These are phyloP conservation scores for Stylosanthes scabra DNA, from an alignment of 331 rosid genomes.

Conservation along the genomic window DNA sequence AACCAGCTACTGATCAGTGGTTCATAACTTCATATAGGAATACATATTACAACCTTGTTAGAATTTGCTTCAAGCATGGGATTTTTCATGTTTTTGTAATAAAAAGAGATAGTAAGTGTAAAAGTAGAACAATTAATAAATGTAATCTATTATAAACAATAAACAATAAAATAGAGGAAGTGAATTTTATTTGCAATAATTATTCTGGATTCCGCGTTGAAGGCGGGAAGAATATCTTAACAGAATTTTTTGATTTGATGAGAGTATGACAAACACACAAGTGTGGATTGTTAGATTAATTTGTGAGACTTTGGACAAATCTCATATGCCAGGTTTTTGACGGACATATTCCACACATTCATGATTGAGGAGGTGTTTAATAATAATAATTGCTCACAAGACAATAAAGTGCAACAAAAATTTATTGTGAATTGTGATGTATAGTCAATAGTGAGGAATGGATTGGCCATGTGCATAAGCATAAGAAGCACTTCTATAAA, in stretches of 20 bases:
- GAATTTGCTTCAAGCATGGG: too few species aligned
- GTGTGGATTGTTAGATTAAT: background rate
- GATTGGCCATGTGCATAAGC: constrained; percentile 26
- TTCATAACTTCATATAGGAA: too few species aligned
- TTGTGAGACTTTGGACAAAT: background rate
- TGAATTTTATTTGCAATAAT: background rate
- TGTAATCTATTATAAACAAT: too few species aligned
- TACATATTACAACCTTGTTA: too few species aligned
- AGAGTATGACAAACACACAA: background rate
- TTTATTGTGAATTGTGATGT: too few species aligned
- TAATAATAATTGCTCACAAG: background rate
- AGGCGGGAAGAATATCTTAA: background rate
- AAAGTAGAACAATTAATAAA: too few species aligned
- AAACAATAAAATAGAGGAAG: too few species aligned
- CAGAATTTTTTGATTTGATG: background rate
- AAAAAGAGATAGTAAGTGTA: too few species aligned
- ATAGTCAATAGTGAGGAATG: background rate
- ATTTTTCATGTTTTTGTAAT: too few species aligned
- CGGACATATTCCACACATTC: background rate
- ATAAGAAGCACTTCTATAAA: too few species aligned
- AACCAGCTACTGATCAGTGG: too few species aligned
- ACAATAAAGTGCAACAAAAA: background rate
- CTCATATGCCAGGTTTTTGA: background rate
- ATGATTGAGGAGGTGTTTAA: constrained; percentile 2
- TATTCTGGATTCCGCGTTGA: background rate